Conservation (phyloP, 805 yeast species). For the Cyberlindnera misumaiensis region DNA sequence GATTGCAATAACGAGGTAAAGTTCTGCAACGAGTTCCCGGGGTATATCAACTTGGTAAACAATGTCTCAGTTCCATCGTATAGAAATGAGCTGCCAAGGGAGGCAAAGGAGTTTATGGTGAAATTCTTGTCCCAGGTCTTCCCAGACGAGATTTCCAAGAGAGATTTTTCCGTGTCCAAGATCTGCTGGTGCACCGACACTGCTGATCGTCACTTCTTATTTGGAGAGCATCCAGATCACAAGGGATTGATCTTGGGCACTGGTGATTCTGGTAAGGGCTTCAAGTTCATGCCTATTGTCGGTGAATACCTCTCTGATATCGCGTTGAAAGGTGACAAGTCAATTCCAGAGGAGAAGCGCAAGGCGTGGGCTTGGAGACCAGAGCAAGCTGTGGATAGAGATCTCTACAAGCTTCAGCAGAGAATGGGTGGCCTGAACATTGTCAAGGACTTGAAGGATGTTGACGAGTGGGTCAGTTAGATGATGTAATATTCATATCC, state of each 20-base stretch:
- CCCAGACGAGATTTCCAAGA: slow-evolving; percentile 24
- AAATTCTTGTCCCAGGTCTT: slow-evolving; percentile 26
- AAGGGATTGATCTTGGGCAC: slow-evolving; percentile 25
- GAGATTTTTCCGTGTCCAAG: slow-evolving; percentile 25
- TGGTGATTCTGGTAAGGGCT: slow-evolving; percentile 33
- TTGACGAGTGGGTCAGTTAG: slow-evolving; percentile 24
- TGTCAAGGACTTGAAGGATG: slow-evolving; percentile 24
- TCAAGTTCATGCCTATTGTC: slow-evolving; percentile 30
- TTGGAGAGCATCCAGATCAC: slow-evolving; percentile 26
- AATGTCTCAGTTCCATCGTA: slow-evolving; percentile 26
- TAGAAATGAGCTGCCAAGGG: slow-evolving; percentile 25
- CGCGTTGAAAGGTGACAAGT: slow-evolving; percentile 25
- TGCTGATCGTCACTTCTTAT: slow-evolving; percentile 27
- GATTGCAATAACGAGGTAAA: slow-evolving; percentile 30
- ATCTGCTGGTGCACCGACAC: slow-evolving; percentile 35
- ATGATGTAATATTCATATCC: too few species aligned
- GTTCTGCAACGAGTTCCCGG: slow-evolving; percentile 35
- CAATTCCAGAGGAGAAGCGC: slow-evolving; percentile 21
- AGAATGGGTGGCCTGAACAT: slow-evolving; percentile 26
- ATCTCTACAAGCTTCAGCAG: slow-evolving; percentile 20
- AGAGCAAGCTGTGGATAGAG: slow-evolving; percentile 22
- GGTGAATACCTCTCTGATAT: slow-evolving; percentile 28
- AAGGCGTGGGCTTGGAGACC: slow-evolving; percentile 33
- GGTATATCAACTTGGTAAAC: slow-evolving; percentile 25
- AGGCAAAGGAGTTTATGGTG: slow-evolving; percentile 28